phyloP scores from a whole-genome alignment of 108 stramenopile genomes.

The Aurantiochytrium sp. region DNA sequence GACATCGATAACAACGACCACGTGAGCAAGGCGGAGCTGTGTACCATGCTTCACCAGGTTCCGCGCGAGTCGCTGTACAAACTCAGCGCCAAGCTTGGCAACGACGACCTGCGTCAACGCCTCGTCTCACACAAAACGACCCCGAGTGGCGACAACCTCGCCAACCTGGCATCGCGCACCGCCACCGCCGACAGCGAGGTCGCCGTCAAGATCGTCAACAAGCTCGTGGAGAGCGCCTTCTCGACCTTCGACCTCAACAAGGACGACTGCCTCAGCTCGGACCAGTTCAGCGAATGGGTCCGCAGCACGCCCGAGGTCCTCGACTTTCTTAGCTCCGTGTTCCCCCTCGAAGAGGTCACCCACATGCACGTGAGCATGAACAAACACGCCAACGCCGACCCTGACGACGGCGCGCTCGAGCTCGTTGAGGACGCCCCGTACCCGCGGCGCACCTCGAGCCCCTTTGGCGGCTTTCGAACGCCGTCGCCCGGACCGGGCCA shows the following conservation, averaged over 20 bases:
- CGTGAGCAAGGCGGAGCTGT: constrained; percentile 44
- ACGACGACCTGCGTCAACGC: not conserved
- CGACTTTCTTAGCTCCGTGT: not conserved
- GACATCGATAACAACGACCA: constrained; percentile 43
- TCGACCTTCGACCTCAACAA: constrained; percentile 55
- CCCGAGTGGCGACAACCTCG: not conserved
- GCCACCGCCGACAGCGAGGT: not conserved
- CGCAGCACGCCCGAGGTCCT: not conserved
- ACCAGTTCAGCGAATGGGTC: constrained; percentile 39
- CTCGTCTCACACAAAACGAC: not conserved
- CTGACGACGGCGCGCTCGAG: not conserved
- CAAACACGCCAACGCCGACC: not conserved
- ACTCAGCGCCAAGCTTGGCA: not conserved
- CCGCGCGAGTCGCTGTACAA: constrained; percentile 29
- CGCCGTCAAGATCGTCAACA: constrained; percentile 32
- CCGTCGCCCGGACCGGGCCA: not conserved
- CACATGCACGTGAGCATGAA: not conserved
- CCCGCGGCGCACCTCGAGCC: not conserved
- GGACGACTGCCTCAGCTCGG: constrained; percentile 49
- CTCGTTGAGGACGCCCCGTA: not conserved
- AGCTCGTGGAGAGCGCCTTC: constrained; percentile 55
- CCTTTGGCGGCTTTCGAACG: not conserved
- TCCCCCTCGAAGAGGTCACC: not conserved
- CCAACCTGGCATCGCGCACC: constrained; percentile 38
- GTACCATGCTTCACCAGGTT: constrained; percentile 54